These are phyloP conservation scores for Dissophora globulifera DNA, from an alignment of 192 early-diverging fungal genomes.

Conservation along the genomic window DNA sequence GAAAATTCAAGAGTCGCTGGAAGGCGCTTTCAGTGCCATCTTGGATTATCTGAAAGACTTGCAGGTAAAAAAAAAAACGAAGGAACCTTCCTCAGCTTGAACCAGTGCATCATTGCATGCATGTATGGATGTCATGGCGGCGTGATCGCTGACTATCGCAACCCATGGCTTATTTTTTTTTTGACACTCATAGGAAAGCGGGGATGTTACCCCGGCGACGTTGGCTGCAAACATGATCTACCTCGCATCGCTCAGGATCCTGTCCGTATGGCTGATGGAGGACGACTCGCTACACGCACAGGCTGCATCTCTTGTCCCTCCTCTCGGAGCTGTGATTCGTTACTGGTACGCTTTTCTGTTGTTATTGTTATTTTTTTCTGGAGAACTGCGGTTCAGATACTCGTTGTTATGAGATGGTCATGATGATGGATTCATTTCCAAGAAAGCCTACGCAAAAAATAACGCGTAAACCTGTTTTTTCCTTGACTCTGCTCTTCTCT, in stretches of 20 bases:
- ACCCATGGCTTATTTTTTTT: too few relatives aligned
- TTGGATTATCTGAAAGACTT: conserved; percentile 48
- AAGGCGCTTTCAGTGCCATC: conserved; percentile 22
- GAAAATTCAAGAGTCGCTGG: conserved; percentile 38
- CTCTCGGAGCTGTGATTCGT: conserved; percentile 24
- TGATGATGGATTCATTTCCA: too few relatives aligned
- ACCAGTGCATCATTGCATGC: too few relatives aligned
- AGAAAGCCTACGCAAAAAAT: too few relatives aligned
- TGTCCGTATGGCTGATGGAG: conserved; percentile 38
- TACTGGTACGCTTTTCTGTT: background rate
- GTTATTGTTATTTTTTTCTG: too few relatives aligned
- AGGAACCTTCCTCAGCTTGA: too few relatives aligned
- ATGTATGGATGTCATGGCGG: too few relatives aligned
- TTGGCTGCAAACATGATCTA: conserved; percentile 23
- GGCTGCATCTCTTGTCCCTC: conserved; percentile 10
- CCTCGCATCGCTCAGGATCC: conserved; percentile 35
- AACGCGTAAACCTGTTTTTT: too few relatives aligned
- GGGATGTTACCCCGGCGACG: conserved; percentile 2
- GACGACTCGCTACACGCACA: conserved; percentile 43
- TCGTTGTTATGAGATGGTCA: too few relatives aligned
- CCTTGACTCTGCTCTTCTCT: too few relatives aligned
- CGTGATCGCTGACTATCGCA: too few relatives aligned
- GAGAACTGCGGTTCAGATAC: too few relatives aligned
- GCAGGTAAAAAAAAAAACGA: conserved; percentile 16
- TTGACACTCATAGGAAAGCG: background rate